These are phyloP conservation scores for Boletus patriciae DNA, from an alignment of 768 basidiomycete genomes.

Conservation along the genomic window DNA sequence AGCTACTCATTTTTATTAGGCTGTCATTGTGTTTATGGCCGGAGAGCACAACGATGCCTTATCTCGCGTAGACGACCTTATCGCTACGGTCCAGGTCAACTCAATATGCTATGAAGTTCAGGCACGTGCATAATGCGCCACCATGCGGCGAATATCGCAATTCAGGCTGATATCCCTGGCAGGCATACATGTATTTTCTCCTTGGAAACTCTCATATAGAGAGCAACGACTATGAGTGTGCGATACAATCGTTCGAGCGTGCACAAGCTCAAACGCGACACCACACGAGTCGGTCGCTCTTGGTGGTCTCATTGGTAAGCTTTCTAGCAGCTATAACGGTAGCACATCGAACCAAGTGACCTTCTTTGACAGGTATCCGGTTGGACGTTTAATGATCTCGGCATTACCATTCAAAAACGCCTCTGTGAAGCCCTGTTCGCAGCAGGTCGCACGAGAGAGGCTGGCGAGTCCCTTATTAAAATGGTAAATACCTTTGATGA, in stretches of 20 bases:
- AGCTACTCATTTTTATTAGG: background rate
- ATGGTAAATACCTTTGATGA: background rate
- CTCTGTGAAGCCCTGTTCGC: conserved; percentile 5
- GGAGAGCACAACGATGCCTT: conserved; percentile 1
- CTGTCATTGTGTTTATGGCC: background rate
- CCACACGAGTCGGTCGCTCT: background rate
- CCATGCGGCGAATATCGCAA: no score
- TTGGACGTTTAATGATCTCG: conserved; percentile 6
- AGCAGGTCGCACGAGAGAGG: background rate
- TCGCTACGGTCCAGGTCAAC: background rate
- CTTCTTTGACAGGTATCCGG: conserved; percentile 6
- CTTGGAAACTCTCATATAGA: background rate
- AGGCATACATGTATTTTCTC: conserved; percentile 6
- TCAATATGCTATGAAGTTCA: background rate
- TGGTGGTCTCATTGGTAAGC: background rate
- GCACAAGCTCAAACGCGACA: background rate
- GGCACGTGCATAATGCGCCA: background rate
- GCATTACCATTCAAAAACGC: background rate
- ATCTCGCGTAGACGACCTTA: background rate
- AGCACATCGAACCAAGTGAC: no score
- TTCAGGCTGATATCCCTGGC: background rate
- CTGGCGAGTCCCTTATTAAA: background rate
- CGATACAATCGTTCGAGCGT: background rate
- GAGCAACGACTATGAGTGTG: background rate
- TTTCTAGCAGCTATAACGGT: background rate